phyloP scores from a whole-genome alignment of 2,329 filamentous ascomycete genomes.

The Exophiala aquamarina region DNA sequence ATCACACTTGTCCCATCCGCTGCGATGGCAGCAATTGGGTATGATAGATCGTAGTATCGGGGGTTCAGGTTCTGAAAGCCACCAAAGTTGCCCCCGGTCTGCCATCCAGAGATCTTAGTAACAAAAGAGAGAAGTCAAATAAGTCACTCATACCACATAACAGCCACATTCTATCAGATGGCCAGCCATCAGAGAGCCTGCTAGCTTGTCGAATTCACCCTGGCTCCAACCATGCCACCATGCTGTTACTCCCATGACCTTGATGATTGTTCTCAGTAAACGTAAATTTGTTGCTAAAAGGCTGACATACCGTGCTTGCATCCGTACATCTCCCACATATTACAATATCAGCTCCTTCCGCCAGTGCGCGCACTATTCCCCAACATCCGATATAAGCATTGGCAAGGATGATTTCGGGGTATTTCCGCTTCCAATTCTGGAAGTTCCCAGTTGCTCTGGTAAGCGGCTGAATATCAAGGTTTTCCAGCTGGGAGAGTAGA shows the following conservation, averaged over 20 bases:
- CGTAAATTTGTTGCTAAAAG: neutral
- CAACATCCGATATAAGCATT: conserved; percentile 54
- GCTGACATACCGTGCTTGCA: conserved; percentile 16
- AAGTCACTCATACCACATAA: conserved; percentile 23
- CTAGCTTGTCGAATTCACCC: conserved; percentile 22
- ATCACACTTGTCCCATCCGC: conserved; percentile 46
- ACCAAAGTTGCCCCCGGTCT: conserved; percentile 40
- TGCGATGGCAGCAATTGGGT: conserved; percentile 49
- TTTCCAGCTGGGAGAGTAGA: conserved; percentile 16
- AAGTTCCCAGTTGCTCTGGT: conserved; percentile 2
- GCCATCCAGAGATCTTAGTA: too few species aligned
- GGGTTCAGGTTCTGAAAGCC: conserved; percentile 31
- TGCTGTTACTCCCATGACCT: conserved; percentile 25
- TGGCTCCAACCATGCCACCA: conserved; percentile 24
- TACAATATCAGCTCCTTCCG: conserved; percentile 33
- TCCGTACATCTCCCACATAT: conserved; percentile 34
- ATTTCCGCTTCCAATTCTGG: conserved; percentile 3
- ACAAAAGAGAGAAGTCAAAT: too few species aligned
- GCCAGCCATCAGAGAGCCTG: conserved; percentile 29
- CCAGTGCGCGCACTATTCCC: conserved; percentile 33
- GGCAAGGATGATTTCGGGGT: conserved; percentile 38
- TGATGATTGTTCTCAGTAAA: neutral
- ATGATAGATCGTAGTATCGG: conserved; percentile 32
- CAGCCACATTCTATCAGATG: conserved; percentile 35
- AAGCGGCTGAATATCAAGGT: neutral